phyloP scores from a whole-genome alignment of 352 stramenopile genomes.

The Phytophthora uliginosa region DNA sequence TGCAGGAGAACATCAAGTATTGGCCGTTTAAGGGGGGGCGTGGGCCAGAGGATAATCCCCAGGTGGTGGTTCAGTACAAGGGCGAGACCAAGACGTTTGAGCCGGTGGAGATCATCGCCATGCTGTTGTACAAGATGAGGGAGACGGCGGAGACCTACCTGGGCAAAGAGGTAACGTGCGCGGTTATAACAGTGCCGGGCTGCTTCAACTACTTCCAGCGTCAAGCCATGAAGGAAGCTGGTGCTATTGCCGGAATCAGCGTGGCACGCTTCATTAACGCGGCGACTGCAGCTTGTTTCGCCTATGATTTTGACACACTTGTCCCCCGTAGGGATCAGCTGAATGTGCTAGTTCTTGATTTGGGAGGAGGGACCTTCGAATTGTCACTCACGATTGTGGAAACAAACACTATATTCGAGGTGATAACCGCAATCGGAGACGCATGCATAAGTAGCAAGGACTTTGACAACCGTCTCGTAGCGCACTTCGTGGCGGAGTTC shows the following conservation, averaged over 20 bases:
- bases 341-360: not conserved
- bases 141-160: not conserved
- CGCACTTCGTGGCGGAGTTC: not conserved
- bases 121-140: not conserved
- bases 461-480: not conserved
- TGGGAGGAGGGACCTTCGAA: no score
- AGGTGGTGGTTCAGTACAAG: not conserved
- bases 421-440: not conserved
- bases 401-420: not conserved
- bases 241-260: not conserved
- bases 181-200: not conserved
- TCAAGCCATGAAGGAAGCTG: not conserved
- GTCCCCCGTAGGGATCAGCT: not conserved
- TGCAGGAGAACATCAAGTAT: not conserved
- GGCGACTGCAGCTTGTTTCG: not conserved
- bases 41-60: not conserved
- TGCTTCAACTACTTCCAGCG: not conserved
- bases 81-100: not conserved
- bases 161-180: not conserved
- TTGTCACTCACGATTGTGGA: no score
- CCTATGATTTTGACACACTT: not conserved
- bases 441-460: not conserved
- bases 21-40: not conserved
- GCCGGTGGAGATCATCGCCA: not conserved
- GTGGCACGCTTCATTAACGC: not conserved